These are phyloP conservation scores for Rutidosis leptorrhynchoides DNA, from an alignment of 129 eudicot species.

Conservation along the genomic window DNA sequence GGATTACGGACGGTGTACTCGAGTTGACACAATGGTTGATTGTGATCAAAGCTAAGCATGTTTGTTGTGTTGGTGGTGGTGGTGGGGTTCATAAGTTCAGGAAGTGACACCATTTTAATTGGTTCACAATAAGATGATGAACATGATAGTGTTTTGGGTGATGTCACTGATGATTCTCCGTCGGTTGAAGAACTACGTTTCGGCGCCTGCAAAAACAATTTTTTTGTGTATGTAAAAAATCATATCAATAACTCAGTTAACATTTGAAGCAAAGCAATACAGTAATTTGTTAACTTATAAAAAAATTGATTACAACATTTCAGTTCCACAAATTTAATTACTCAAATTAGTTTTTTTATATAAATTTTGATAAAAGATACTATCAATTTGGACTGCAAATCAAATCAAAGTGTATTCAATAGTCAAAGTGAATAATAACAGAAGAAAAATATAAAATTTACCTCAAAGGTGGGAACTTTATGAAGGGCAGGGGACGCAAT, in stretches of 20 bases:
- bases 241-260: not conserved
- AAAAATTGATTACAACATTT: not conserved
- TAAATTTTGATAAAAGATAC: no score
- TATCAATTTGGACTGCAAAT: not conserved
- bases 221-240: not conserved
- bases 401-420: not conserved
- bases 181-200: constrained; percentile 49
- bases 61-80: not conserved
- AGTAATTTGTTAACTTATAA: not conserved
- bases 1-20: constrained; percentile 19
- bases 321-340: not conserved
- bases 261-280: not conserved
- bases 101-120: constrained; percentile 42
- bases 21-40: constrained; percentile 14
- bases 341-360: not conserved
- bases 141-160: constrained; percentile 41
- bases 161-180: constrained; percentile 45
- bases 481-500: constrained; percentile 33
- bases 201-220: constrained; percentile 47
- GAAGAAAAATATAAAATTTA: constrained; percentile 22
- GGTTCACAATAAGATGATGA: constrained; percentile 44
- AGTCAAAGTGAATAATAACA: not conserved
- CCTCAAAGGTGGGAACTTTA: constrained; percentile 48
- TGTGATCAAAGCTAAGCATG: constrained; percentile 35
- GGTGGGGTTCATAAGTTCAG: constrained; percentile 32